Evolutionary conservation across 2,329 filamentous ascomycete species (phyloP).

Genomic region (Lachnellula suecica): DNA sequence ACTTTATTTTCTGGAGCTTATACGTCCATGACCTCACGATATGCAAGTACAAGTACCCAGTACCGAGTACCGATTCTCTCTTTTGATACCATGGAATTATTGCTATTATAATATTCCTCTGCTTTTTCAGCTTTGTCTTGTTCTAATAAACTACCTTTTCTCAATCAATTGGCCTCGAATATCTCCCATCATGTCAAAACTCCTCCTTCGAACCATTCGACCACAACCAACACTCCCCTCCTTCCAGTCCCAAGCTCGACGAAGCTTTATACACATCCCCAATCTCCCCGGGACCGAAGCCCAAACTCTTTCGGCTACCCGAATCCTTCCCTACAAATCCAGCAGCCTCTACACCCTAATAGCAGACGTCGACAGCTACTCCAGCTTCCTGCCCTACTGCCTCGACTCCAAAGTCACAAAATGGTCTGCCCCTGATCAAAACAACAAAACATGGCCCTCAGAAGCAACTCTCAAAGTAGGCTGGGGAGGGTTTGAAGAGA

Average conservation of each 20-base stretch:
- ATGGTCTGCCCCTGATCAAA: constrained; percentile 58
- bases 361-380: constrained; percentile 84
- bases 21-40: constrained; percentile 11
- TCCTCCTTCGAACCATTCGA: constrained; percentile 23
- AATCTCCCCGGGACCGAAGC: constrained; percentile 36
- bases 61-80: neutral
- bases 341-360: constrained; percentile 78
- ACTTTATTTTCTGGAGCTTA: neutral
- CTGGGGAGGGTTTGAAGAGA: constrained; percentile 80
- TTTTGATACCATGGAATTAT: neutral
- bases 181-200: constrained; percentile 20
- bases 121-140: neutral
- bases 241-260: constrained; percentile 30
- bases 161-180: neutral
- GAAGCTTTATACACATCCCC: constrained; percentile 41
- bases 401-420: constrained; percentile 72
- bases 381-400: constrained; percentile 89
- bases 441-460: constrained; percentile 59
- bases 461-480: constrained; percentile 80
- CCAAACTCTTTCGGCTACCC: constrained; percentile 70
- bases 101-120: neutral
- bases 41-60: neutral
- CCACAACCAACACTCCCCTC: constrained; percentile 18
- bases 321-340: constrained; percentile 74
- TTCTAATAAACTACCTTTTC: neutral